Evolutionary conservation across 352 stramenopile genomes (phyloP).

Genomic region (Globisporangium lucens): DNA sequence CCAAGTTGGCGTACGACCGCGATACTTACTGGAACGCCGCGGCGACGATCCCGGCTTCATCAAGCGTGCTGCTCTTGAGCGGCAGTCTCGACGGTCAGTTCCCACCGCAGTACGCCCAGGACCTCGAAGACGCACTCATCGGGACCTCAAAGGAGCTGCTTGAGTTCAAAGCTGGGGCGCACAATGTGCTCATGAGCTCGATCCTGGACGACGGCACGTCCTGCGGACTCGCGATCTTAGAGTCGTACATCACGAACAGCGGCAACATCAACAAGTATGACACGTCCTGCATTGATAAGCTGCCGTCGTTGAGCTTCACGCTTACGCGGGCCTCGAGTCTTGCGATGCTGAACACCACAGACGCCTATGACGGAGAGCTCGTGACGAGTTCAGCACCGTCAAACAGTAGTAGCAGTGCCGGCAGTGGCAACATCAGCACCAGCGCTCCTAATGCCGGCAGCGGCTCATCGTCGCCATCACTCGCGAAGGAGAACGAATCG

Average conservation of each 20-base stretch:
- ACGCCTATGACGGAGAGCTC: slow-evolving; percentile 48
- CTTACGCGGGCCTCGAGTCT: slow-evolving; percentile 31
- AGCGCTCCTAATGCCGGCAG: slow-evolving; percentile 8
- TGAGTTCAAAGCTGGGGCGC: slow-evolving; percentile 30
- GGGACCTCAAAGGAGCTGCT: slow-evolving; percentile 48
- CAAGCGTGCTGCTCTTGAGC: slow-evolving; percentile 56
- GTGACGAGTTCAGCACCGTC: not conserved
- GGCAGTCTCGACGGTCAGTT: slow-evolving; percentile 44
- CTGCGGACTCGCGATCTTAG: slow-evolving; percentile 49
- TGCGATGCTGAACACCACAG: slow-evolving; percentile 39
- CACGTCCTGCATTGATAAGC: slow-evolving; percentile 41
- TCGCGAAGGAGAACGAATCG: slow-evolving; percentile 16
- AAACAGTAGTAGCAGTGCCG: slow-evolving; percentile 13
- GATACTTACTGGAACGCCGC: slow-evolving; percentile 31
- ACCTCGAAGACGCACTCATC: slow-evolving; percentile 32
- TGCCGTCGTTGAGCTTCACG: slow-evolving; percentile 32
- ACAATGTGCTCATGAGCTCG: slow-evolving; percentile 41
- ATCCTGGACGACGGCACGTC: slow-evolving; percentile 31
- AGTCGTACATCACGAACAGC: slow-evolving; percentile 46
- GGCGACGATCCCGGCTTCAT: slow-evolving; percentile 25
- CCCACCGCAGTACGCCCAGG: slow-evolving; percentile 38
- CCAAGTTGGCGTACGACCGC: slow-evolving; percentile 33
- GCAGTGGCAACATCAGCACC: slow-evolving; percentile 14
- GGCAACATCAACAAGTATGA: slow-evolving; percentile 51
- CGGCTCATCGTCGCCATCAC: slow-evolving; percentile 9